phyloP scores from a whole-genome alignment of 805 yeast species.

The Cyberlindnera nakhonratchasimensis region DNA sequence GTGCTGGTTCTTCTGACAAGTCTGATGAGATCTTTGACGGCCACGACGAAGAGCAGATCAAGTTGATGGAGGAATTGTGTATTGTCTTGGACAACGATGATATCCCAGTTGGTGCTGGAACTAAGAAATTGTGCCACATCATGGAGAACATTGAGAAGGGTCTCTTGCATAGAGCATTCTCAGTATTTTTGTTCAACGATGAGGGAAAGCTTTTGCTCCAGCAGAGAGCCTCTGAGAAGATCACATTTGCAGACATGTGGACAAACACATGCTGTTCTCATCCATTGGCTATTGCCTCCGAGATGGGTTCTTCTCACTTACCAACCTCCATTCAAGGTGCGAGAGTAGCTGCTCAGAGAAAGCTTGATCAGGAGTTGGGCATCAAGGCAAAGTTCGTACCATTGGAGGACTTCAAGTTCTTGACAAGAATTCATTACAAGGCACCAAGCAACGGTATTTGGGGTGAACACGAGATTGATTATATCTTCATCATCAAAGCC shows the following conservation, averaged over 20 bases:
- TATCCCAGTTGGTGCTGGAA: slow-evolving; percentile 85
- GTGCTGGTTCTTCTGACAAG: slow-evolving; percentile 30
- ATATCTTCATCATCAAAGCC: slow-evolving; percentile 74
- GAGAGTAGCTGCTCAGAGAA: slow-evolving; percentile 85
- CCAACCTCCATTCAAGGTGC: slow-evolving; percentile 70
- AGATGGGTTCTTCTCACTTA: slow-evolving; percentile 61
- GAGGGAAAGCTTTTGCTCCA: slow-evolving; percentile 77
- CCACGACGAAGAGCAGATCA: slow-evolving; percentile 91
- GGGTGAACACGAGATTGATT: slow-evolving; percentile 99
- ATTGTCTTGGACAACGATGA: slow-evolving; percentile 89
- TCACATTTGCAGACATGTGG: slow-evolving; percentile 97
- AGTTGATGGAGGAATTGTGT: slow-evolving; percentile 94
- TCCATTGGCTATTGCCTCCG: slow-evolving; percentile 81
- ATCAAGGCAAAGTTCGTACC: slow-evolving; percentile 60
- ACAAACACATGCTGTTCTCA: slow-evolving; percentile 99
- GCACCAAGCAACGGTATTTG: slow-evolving; percentile 79
- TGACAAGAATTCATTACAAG: slow-evolving; percentile 93
- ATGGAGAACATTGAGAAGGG: slow-evolving; percentile 87
- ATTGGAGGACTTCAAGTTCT: slow-evolving; percentile 64
- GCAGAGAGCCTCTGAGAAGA: slow-evolving; percentile 94
- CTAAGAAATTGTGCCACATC: slow-evolving; percentile 85
- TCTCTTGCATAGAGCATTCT: slow-evolving; percentile 89
- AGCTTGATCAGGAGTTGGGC: slow-evolving; percentile 91
- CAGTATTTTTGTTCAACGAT: slow-evolving; percentile 86
- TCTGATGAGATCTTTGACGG: slow-evolving; percentile 62